Evolutionary conservation across 805 yeast species (phyloP).

Genomic region (Candida insectorum): DNA sequence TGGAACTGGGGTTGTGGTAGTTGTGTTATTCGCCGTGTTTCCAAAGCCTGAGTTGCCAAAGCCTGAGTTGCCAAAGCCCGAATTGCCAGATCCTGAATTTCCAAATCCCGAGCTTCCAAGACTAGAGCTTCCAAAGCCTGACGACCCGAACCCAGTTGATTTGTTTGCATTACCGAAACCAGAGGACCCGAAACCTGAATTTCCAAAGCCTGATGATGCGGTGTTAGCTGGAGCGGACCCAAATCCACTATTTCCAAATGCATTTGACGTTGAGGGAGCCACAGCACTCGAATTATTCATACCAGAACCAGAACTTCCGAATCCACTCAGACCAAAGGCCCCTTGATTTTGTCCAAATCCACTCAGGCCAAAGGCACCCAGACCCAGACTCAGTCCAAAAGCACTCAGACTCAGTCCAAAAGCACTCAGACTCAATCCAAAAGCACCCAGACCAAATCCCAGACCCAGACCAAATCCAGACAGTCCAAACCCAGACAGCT

Average conservation of each 20-base stretch:
- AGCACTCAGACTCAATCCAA: slow-evolving; percentile 9
- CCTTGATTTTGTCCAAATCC: slow-evolving; percentile 6
- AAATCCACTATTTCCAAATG: slow-evolving; percentile 9
- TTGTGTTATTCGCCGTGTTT: background rate
- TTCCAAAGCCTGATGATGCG: slow-evolving; percentile 2
- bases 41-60: slow-evolving; percentile 2
- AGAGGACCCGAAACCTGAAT: slow-evolving; percentile 8
- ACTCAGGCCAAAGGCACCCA: background rate
- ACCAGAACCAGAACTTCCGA: too few relatives aligned
- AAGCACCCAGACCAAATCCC: slow-evolving; percentile 8
- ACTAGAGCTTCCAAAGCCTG: slow-evolving; percentile 5
- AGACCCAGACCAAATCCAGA: slow-evolving; percentile 7
- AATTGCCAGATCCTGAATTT: background rate
- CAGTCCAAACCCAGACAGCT: slow-evolving; percentile 9
- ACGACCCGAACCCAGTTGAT: slow-evolving; percentile 7
- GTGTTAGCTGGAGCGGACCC: slow-evolving; percentile 1
- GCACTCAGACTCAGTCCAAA: slow-evolving; percentile 10
- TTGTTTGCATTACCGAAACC: slow-evolving; percentile 1
- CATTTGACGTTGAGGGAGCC: slow-evolving; percentile 1
- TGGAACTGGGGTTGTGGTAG: slow-evolving; percentile 6
- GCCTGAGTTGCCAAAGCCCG: slow-evolving; percentile 1
- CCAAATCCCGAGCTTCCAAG: slow-evolving; percentile 3
- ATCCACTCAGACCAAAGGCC: background rate
- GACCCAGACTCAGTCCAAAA: slow-evolving; percentile 10
- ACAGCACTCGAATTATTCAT: background rate